phyloP scores from a whole-genome alignment of 2,329 filamentous ascomycete genomes.

The Didymella pomorum region DNA sequence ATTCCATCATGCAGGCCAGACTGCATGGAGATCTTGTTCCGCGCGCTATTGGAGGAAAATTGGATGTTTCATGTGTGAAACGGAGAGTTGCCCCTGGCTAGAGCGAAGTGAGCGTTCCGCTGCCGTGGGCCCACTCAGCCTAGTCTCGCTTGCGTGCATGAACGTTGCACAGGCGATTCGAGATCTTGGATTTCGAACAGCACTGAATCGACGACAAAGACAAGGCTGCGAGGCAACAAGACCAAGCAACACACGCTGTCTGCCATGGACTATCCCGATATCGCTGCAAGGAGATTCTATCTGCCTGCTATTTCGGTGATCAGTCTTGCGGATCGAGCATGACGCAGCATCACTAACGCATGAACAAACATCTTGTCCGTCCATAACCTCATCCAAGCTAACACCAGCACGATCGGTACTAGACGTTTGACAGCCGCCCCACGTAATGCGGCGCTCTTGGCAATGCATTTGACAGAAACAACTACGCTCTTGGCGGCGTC shows the following conservation, averaged over 20 bases:
- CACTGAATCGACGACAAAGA: slow-evolving; percentile 3
- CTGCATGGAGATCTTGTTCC: slow-evolving; percentile 18
- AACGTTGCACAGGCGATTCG: slow-evolving; percentile 24
- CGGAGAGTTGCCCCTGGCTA: slow-evolving; percentile 23
- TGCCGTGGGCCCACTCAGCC: slow-evolving; percentile 12
- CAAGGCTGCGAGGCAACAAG: slow-evolving; percentile 5
- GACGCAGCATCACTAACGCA: slow-evolving; percentile 10
- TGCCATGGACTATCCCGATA: background rate
- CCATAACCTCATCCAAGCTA: slow-evolving; percentile 9
- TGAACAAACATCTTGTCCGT: slow-evolving; percentile 4
- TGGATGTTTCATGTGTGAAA: slow-evolving; percentile 35
- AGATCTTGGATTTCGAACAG: slow-evolving; percentile 1
- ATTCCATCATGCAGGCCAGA: slow-evolving; percentile 23
- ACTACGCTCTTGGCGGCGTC: slow-evolving; percentile 34
- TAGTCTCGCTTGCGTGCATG: slow-evolving; percentile 18
- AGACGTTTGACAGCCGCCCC: slow-evolving; percentile 27
- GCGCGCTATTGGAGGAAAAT: slow-evolving; percentile 31
- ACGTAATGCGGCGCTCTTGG: slow-evolving; percentile 20
- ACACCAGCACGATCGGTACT: slow-evolving; percentile 7
- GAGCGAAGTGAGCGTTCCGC: slow-evolving; percentile 13
- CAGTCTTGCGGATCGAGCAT: background rate
- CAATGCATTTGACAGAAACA: slow-evolving; percentile 30
- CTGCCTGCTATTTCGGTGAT: too few species aligned
- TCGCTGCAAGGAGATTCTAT: too few species aligned
- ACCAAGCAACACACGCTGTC: background rate